Conservation (phyloP, 164 flowering plant genomes). For the Nymphaea thermarum region DNA sequence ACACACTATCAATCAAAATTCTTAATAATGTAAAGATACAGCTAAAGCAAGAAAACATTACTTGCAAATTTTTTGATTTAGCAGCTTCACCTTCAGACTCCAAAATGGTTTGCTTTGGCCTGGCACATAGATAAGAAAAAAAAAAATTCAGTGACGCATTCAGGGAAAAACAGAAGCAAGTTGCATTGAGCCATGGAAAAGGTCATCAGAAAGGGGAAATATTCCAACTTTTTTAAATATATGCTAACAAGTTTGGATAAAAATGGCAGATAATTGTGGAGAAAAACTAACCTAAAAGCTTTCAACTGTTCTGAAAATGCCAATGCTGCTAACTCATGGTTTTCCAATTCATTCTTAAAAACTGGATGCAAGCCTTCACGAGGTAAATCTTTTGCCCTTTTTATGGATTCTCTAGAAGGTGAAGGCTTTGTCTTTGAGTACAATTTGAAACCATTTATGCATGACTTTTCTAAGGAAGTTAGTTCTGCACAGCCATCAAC, state of each 20-base stretch:
- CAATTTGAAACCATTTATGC: slow-evolving; percentile 64
- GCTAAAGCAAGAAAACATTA: slow-evolving; percentile 14
- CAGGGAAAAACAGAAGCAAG: background rate
- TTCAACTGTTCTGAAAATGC: slow-evolving; percentile 86
- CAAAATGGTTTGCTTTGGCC: slow-evolving; percentile 90
- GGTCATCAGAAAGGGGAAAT: too few relatives aligned
- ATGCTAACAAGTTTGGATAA: background rate
- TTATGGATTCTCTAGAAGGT: slow-evolving; percentile 76
- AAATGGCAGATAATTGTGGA: background rate
- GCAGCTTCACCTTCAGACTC: slow-evolving; percentile 95
- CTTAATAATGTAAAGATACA: background rate
- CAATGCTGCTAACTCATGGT: slow-evolving; percentile 62
- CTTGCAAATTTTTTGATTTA: slow-evolving; percentile 50
- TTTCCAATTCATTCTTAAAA: slow-evolving; percentile 45
- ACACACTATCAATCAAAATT: too few relatives aligned
- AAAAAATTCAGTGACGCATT: background rate
- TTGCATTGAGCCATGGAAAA: background rate
- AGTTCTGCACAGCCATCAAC: slow-evolving; percentile 71
- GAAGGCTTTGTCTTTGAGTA: slow-evolving; percentile 75
- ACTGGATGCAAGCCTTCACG: slow-evolving; percentile 83
- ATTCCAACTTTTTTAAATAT: too few relatives aligned
- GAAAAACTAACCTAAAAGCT: slow-evolving; percentile 48
- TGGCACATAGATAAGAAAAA: slow-evolving; percentile 5
- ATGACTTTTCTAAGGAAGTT: slow-evolving; percentile 39
- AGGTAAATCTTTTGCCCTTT: slow-evolving; percentile 63